A percentile compares a stretch with the other conserved stretches of the same genome.
Evolutionary conservation across 768 basidiomycete species (phyloP).

Genomic region (Trametes meyenii): DNA sequence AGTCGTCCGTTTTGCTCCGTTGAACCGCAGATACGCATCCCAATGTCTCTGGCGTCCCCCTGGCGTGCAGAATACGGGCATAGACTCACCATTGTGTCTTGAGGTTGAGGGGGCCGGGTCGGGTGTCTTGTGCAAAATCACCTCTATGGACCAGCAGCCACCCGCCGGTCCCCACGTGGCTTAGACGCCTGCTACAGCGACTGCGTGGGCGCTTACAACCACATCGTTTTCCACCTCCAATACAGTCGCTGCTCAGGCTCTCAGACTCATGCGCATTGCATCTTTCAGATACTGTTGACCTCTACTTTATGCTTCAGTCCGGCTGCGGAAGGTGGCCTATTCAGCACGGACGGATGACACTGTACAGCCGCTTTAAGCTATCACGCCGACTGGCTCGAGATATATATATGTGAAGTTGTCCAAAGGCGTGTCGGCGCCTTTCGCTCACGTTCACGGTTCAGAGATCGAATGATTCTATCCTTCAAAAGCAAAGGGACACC

Average conservation of each 20-base stretch:
- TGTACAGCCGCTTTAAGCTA: no score
- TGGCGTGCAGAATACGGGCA: conserved; percentile 21
- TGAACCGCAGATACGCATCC: conserved; percentile 20
- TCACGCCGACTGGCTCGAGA: no score
- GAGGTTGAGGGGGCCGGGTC: conserved; percentile 35
- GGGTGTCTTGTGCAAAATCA: conserved; percentile 22
- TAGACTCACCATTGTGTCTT: conserved; percentile 50
- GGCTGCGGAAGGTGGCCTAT: no score
- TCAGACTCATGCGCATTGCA: no score
- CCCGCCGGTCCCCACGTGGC: conserved; percentile 25
- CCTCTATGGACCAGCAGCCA: conserved; percentile 20
- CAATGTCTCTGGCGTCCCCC: conserved; percentile 9
- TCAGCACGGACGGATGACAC: no score
- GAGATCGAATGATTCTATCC: no score
- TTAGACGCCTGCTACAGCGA: background rate
- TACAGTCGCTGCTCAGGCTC: background rate
- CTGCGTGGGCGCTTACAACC: background rate
- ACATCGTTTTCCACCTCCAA: background rate
- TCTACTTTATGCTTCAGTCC: no score
- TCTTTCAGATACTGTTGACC: no score
- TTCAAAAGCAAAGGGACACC: no score
- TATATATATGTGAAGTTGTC: no score
- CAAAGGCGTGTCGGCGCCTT: no score
- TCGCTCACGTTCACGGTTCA: no score
- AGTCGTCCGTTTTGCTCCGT: conserved; percentile 26